Evolutionary conservation across 257 asterid species (phyloP).

Genomic region (Solanum paucissectum): DNA sequence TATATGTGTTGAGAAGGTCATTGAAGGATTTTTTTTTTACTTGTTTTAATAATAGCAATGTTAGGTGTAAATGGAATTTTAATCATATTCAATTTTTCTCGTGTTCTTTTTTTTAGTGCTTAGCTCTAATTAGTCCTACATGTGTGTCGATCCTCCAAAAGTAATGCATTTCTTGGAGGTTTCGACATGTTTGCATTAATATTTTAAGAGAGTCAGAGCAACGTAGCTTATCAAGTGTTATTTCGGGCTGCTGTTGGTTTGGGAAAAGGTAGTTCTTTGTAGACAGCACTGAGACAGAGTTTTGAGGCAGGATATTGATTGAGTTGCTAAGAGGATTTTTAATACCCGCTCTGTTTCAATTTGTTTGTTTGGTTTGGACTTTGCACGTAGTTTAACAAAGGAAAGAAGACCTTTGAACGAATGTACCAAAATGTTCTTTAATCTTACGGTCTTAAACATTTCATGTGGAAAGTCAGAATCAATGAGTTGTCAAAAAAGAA

Average conservation of each 20-base stretch:
- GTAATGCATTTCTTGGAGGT: neutral
- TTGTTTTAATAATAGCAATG: neutral
- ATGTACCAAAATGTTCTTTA: neutral
- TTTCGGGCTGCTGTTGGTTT: neutral
- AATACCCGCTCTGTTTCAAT: neutral
- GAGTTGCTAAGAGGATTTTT: neutral
- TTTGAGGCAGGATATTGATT: neutral
- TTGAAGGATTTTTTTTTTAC: neutral
- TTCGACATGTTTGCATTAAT: neutral
- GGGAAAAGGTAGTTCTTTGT: neutral
- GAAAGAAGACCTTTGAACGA: neutral
- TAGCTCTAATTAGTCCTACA: neutral
- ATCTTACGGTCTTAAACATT: neutral
- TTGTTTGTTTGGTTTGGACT: neutral
- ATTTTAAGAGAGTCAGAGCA: neutral
- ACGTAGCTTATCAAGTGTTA: neutral
- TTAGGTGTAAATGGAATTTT: neutral
- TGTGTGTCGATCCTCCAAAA: neutral
- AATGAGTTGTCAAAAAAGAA: neutral
- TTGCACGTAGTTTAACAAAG: neutral
- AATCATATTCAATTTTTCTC: neutral
- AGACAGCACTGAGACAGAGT: neutral
- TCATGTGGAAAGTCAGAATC: neutral
- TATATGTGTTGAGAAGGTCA: constrained; percentile 4
- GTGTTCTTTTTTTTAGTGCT: neutral